These are phyloP conservation scores for Biscogniauxia sp. DNA, from an alignment of 2,329 filamentous ascomycete genomes.

Conservation along the genomic window DNA sequence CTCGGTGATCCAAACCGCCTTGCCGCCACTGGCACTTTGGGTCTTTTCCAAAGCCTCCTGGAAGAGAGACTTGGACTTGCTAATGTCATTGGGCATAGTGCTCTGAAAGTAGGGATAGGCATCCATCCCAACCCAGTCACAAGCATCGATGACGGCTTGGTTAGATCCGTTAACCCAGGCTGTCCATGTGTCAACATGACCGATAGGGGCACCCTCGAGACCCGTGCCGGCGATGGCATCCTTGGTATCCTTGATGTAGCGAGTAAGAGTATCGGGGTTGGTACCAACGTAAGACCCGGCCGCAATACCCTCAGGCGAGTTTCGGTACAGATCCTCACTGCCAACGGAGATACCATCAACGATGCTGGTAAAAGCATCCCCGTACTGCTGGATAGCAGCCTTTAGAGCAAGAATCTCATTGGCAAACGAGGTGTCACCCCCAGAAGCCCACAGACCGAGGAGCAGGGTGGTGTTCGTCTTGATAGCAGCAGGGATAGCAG, in stretches of 20 bases:
- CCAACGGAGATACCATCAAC: slow-evolving; percentile 84
- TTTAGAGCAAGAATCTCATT: slow-evolving; percentile 74
- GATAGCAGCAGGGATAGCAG: slow-evolving; percentile 71
- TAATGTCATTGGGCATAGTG: slow-evolving; percentile 64
- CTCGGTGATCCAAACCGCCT: slow-evolving; percentile 83
- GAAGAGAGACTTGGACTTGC: slow-evolving; percentile 65
- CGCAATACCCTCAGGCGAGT: slow-evolving; percentile 65
- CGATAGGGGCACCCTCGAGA: slow-evolving; percentile 59
- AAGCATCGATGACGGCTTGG: slow-evolving; percentile 62
- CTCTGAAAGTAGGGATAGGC: slow-evolving; percentile 83
- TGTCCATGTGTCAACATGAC: slow-evolving; percentile 90
- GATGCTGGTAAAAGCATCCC: slow-evolving; percentile 59
- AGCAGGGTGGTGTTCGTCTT: slow-evolving; percentile 74
- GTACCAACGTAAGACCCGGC: slow-evolving; percentile 63
- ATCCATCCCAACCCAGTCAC: slow-evolving; percentile 81
- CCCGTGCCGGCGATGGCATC: slow-evolving; percentile 60
- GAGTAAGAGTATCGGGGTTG: slow-evolving; percentile 58
- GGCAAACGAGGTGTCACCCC: slow-evolving; percentile 57
- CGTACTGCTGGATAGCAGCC: slow-evolving; percentile 67
- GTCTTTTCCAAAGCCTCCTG: slow-evolving; percentile 63
- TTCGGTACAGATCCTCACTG: slow-evolving; percentile 82
- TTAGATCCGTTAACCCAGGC: slow-evolving; percentile 73
- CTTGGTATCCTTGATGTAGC: slow-evolving; percentile 70
- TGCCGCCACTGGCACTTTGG: slow-evolving; percentile 56
- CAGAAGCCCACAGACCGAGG: slow-evolving; percentile 81